Conservation (phyloP, 768 basidiomycete species). For the Lactarius sanguifluus region DNA sequence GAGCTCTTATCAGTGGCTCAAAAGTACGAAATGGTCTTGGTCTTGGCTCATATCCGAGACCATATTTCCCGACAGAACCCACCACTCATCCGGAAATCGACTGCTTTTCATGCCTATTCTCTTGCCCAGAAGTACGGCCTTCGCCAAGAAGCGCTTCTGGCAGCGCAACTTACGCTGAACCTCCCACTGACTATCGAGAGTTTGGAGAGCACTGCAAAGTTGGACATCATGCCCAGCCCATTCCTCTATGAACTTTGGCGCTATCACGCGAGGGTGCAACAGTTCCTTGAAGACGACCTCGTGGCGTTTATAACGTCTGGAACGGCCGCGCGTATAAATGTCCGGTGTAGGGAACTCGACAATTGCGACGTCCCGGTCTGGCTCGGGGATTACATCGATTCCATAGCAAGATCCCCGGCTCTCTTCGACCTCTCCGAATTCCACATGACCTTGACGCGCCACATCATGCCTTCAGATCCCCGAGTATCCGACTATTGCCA, state of each 20-base stretch:
- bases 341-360: constrained; percentile 11
- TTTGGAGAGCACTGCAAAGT: constrained; percentile 8
- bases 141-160: constrained; percentile 12
- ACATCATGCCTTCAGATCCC: not conserved
- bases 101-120: constrained; percentile 7
- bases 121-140: constrained; percentile 15
- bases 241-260: constrained; percentile 16
- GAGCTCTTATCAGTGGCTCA: constrained; percentile 18
- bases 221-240: constrained; percentile 7
- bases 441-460: constrained; percentile 11
- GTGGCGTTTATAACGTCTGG: not conserved
- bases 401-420: not conserved
- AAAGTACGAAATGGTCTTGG: constrained; percentile 10
- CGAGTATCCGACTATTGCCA: not conserved
- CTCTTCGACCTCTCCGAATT: constrained; percentile 14
- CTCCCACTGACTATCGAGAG: constrained; percentile 4
- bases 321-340: not conserved
- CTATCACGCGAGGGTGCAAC: constrained; percentile 13
- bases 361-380: constrained; percentile 7
- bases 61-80: constrained; percentile 4
- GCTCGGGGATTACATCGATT: constrained; percentile 14
- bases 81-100: constrained; percentile 14
- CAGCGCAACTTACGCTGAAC: constrained; percentile 9
- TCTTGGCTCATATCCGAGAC: constrained; percentile 11
- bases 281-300: constrained; percentile 3